A percentile compares a stretch with the other conserved stretches of the same genome.
Evolutionary conservation across 441 rosid species (phyloP).

Genomic region (Pelargonium citronellum): DNA sequence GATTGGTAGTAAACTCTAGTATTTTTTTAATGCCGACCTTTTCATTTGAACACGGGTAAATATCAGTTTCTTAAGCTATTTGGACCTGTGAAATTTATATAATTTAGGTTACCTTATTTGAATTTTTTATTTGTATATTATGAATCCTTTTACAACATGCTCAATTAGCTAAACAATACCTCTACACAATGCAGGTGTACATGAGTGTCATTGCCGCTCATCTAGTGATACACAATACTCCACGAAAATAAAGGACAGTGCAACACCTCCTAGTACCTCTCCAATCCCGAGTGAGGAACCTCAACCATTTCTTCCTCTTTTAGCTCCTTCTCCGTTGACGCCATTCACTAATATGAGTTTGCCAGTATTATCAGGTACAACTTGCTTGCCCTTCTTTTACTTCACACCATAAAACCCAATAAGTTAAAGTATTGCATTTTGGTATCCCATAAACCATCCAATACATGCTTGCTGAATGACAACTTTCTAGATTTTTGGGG

Average conservation of each 20-base stretch:
- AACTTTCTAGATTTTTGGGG: too few species aligned
- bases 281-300: conserved; percentile 20
- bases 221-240: not conserved
- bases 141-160: too few species aligned
- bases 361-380: conserved; percentile 30
- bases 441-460: not conserved
- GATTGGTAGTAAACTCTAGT: too few species aligned
- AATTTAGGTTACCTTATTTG: too few species aligned
- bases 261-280: conserved; percentile 24
- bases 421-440: not conserved
- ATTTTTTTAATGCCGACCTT: too few species aligned
- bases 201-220: conserved; percentile 17
- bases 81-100: too few species aligned
- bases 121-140: too few species aligned
- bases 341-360: conserved; percentile 23
- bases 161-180: conserved; percentile 11
- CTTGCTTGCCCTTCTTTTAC: conserved; percentile 9
- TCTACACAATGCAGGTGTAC: conserved; percentile 18
- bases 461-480: too few species aligned
- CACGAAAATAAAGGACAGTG: conserved; percentile 10
- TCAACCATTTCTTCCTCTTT: conserved; percentile 33
- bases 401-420: not conserved
- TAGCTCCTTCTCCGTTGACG: conserved; percentile 35
- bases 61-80: too few species aligned
- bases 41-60: too few species aligned